Base-by-base conservation (phyloP, 129 eudicot species). In the Artemisia argyi region DNA sequence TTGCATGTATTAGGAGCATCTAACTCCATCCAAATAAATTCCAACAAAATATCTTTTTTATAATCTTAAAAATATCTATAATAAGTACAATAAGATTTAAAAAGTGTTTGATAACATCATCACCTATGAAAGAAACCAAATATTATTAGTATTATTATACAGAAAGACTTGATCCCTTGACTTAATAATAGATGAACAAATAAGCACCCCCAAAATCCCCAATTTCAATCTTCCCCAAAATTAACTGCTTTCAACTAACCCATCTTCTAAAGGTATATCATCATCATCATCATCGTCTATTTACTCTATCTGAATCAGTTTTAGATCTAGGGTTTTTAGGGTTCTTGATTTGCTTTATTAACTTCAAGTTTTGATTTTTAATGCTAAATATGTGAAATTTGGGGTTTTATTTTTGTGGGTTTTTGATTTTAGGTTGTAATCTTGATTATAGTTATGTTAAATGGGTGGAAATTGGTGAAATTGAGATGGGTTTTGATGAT, bases 121-220 rank as follows among this genome's bases (percentile, higher is more conserved):
- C 26, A 63, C 26, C 30, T 11, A 57, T 19, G 55, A 9, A 19
- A 53, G 62, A 57, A 72, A 62, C 15, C 62, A 13, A 4, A 26
- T 62, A 61, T 73, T 12, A 42, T 49, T 61, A 4, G 16, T 62
- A 61, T 73, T 12, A 42, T 49, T 61, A 9, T 61, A 73, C 52
- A 50, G 15, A 63, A 15, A 20, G 81, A 63, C 76, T 77, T 52
- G 65, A 78, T 71, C 67, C 35, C 70, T 70, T 70, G 81, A 77
- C 81, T 70, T 76, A 22, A 5, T 52, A 52, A 17, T 56, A 18
- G 18, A 61, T 28, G 18, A 60, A 60, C 65, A 24, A 58, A 26
- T 20, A 22, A 3, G 8, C 8, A 2, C 42, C 81, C 81, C 70
- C 77, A 78, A 78, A 71, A 78, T 63, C 72, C 82, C 77, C 82